These are phyloP conservation scores for Terana coerulea DNA, from an alignment of 768 basidiomycete genomes.

Conservation along the genomic window DNA sequence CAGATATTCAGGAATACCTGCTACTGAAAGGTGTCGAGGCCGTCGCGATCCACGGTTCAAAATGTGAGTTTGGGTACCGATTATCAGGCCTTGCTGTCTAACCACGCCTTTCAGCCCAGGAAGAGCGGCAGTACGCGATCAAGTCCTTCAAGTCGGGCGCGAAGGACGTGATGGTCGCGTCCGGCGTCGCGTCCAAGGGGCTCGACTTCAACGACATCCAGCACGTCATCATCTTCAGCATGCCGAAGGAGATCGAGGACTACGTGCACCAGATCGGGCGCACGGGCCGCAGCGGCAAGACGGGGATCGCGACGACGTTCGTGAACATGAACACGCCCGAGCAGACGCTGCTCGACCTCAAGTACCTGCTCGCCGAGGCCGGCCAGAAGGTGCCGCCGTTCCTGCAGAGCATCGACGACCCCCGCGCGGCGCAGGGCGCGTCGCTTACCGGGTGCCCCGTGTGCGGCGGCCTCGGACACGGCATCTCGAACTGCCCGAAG, in stretches of 20 bases:
- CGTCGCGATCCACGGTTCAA: slow-evolving; percentile 97
- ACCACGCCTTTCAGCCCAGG: slow-evolving; percentile 62
- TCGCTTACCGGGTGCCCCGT: slow-evolving; percentile 87
- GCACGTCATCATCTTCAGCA: slow-evolving; percentile 97
- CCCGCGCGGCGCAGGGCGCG: slow-evolving; percentile 74
- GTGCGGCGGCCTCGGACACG: slow-evolving; percentile 97
- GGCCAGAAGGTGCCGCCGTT: slow-evolving; percentile 98
- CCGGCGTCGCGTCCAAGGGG: slow-evolving; percentile 95
- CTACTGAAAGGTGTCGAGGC: slow-evolving; percentile 97
- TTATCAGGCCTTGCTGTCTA: not conserved
- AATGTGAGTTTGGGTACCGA: slow-evolving; percentile 52
- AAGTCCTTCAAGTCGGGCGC: slow-evolving; percentile 96
- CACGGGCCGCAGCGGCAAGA: slow-evolving; percentile 96
- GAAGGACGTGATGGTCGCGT: slow-evolving; percentile 99
- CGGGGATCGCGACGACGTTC: slow-evolving; percentile 98
- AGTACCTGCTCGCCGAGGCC: slow-evolving; percentile 94
- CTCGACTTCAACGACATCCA: slow-evolving; percentile 99
- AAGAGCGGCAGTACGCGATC: slow-evolving; percentile 99
- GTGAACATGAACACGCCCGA: slow-evolving; percentile 98
- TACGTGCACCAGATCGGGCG: slow-evolving; percentile 99
- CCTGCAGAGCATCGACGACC: slow-evolving; percentile 85
- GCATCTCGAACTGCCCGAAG: slow-evolving; percentile 94
- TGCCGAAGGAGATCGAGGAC: slow-evolving; percentile 99
- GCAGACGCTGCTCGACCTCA: slow-evolving; percentile 93
- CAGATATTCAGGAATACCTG: slow-evolving; percentile 98